These are phyloP conservation scores for Colletotrichum neosansevieriae DNA, from an alignment of 2,329 filamentous ascomycete species.

Conservation along the genomic window DNA sequence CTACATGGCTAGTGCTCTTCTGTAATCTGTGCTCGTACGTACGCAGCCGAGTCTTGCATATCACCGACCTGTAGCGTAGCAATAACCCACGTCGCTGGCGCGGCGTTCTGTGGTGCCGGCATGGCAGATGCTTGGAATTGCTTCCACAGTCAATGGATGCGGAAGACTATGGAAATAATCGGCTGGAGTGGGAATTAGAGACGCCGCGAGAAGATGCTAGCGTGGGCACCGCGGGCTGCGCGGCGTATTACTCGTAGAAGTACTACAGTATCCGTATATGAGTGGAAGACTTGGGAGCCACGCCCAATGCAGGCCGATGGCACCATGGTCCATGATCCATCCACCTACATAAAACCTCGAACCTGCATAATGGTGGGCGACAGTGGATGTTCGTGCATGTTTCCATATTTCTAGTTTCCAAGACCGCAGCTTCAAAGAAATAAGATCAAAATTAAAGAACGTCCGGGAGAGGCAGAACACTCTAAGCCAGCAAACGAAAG, in stretches of 20 bases:
- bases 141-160: constrained; percentile 11
- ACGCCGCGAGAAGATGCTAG: constrained; percentile 10
- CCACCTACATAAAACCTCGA: constrained; percentile 1
- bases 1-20: background rate
- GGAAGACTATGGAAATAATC: constrained; percentile 12
- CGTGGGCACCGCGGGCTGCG: constrained; percentile 6
- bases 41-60: constrained; percentile 11
- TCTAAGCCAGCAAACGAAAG: constrained; percentile 7
- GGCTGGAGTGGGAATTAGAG: constrained; percentile 7
- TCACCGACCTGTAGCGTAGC: constrained; percentile 20
- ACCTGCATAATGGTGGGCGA: constrained; percentile 12
- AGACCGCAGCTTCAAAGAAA: background rate
- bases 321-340: constrained; percentile 21
- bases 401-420: background rate
- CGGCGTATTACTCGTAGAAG: background rate
- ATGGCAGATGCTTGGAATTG: constrained; percentile 2
- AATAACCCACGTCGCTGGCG: constrained; percentile 16
- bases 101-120: constrained; percentile 17
- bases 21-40: constrained; percentile 5
- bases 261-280: background rate
- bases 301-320: background rate
- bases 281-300: background rate
- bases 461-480: background rate
- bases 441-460: background rate
- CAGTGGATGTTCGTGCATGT: constrained; percentile 18